Conservation (phyloP, 2,329 filamentous ascomycete genomes). For the Monilinia fructicola region DNA sequence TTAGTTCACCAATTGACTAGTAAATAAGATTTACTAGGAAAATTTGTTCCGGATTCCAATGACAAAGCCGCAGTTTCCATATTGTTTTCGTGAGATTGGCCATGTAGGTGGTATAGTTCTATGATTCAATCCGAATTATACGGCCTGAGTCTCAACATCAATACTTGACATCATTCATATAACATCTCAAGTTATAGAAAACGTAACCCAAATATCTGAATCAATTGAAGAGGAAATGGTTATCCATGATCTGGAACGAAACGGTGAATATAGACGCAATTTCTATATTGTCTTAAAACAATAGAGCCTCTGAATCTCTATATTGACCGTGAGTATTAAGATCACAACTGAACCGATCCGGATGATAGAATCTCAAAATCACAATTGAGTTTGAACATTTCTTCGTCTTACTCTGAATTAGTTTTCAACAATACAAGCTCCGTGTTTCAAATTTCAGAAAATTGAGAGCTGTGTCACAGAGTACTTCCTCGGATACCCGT, state of each 20-base stretch:
- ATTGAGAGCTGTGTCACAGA: background rate
- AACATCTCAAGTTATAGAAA: background rate
- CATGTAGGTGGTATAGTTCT: background rate
- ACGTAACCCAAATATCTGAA: background rate
- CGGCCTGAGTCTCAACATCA: background rate
- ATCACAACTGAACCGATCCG: too few species aligned
- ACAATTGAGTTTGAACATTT: background rate
- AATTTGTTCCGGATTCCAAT: background rate
- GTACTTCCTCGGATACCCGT: background rate
- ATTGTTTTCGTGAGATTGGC: background rate
- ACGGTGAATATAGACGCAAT: too few species aligned
- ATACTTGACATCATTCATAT: background rate
- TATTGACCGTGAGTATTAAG: too few species aligned
- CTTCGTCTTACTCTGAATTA: too few species aligned
- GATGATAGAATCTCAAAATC: background rate
- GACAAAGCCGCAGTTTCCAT: background rate
- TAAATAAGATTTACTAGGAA: too few species aligned
- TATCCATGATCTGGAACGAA: too few species aligned
- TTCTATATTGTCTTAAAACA: too few species aligned
- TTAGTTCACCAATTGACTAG: too few species aligned
- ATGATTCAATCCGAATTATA: background rate
- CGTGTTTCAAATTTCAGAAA: background rate
- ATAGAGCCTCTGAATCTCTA: too few species aligned
- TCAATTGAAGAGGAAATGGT: too few species aligned
- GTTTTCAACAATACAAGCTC: background rate